Evolutionary conservation across 768 basidiomycete genomes (phyloP), one percentile per base, ranked within the genome.

Genomic region (Boletellus emodensis): DNA sequence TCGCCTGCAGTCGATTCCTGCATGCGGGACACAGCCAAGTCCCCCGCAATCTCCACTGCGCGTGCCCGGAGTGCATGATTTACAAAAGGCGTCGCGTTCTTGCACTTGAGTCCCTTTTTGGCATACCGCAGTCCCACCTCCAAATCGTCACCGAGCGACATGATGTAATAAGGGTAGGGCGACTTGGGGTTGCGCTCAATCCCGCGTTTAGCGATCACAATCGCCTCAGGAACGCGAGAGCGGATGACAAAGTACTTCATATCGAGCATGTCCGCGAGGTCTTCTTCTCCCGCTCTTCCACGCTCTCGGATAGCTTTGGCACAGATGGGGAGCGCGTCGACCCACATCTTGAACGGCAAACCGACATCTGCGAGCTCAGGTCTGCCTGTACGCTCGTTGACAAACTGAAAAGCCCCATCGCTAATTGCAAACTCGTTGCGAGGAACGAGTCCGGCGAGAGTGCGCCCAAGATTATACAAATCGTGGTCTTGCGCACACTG

Each of bases 71-170:
- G 63, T 60, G 75, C 79, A 54, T 75, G 78, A 36, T 73, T 72
- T 6, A 85, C 70, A 54, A 87, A 1, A 79, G 78, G 9, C n/a
- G 81, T 76, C 18, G 69, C 72, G 7, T 70, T 62, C 50, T 72
- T 72, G 70, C 79, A 81, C 61, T 80, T 83, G 56, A 84, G 55
- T 0, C 84, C 83, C 60, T 85, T 80, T 73, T 85, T 84, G 44
- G 80, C 77, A 0, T 73, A 77, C 6, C 79, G 75, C 20, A 85
- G 64, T 2, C 82, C 83, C n/a, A 70, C 64, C 6, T 71, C 67
- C 20, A 63, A 60, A 46, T 82, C 71, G 3, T 72, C 70, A 1
- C 75, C 72, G 18, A 85, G 69, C 2, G 78, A 75, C 50, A 83
- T 71, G 17, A 76, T 77, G 54, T 85, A 84, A 56, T 83, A 81